Conservation (phyloP, 441 rosid species). For the Flueggea neowawraea region DNA sequence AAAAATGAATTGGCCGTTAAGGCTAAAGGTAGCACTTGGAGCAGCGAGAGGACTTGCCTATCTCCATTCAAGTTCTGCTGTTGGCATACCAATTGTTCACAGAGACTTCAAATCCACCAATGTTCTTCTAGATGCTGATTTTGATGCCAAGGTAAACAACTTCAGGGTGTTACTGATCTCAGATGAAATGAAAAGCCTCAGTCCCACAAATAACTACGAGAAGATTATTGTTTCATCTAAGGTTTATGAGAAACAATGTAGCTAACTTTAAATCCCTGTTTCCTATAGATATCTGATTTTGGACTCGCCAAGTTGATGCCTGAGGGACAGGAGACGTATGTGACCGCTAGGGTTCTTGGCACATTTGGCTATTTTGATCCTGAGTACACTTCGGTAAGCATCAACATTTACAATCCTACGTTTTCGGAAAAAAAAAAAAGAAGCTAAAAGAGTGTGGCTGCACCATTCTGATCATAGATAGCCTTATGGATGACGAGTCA, state of each 20-base stretch:
- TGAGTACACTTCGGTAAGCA: constrained; percentile 79
- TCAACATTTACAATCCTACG: not conserved
- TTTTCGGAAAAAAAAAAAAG: too few species aligned
- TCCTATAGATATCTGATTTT: constrained; percentile 78
- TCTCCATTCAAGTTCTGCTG: constrained; percentile 81
- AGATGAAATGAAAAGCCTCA: not conserved
- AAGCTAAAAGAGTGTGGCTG: too few species aligned
- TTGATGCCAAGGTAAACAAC: constrained; percentile 74
- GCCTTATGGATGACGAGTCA: too few species aligned
- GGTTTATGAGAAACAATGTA: not conserved
- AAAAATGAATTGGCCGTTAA: constrained; percentile 74
- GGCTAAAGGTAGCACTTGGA: constrained; percentile 83
- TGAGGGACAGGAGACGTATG: constrained; percentile 72
- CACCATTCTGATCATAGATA: too few species aligned
- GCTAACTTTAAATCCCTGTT: constrained; percentile 14
- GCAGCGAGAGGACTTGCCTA: constrained; percentile 91
- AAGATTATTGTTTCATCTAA: not conserved
- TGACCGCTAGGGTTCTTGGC: constrained; percentile 91
- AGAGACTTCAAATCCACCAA: constrained; percentile 94
- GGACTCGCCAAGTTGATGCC: constrained; percentile 98
- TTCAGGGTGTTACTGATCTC: not conserved
- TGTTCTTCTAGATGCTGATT: constrained; percentile 65
- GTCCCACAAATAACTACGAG: not conserved
- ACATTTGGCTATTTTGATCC: constrained; percentile 98
- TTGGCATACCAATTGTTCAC: constrained; percentile 89